Evolutionary conservation across 2,329 filamentous ascomycete species (phyloP).

Genomic region (Claviceps spartinae): DNA sequence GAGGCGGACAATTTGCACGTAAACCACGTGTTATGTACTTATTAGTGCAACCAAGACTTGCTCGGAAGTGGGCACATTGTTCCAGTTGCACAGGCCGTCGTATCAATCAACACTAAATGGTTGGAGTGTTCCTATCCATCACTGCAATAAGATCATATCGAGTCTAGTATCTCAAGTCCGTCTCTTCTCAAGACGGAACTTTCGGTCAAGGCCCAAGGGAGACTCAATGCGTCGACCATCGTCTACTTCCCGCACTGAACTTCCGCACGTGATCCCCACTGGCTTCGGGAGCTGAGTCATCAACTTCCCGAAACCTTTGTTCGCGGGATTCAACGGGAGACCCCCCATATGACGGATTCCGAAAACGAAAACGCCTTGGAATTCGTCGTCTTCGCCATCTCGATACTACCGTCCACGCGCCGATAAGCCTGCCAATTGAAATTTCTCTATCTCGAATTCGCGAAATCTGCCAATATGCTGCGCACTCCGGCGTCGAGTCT

Average conservation of each 20-base stretch:
- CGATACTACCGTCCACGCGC: conserved; percentile 7
- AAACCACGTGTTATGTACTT: neutral
- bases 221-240: too few species aligned
- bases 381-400: conserved; percentile 11
- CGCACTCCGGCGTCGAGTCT: conserved; percentile 39
- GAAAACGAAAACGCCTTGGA: conserved; percentile 12
- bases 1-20: neutral
- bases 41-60: too few species aligned
- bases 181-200: too few species aligned
- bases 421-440: conserved; percentile 22
- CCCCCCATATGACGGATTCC: conserved; percentile 17
- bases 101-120: neutral
- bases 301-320: conserved; percentile 13
- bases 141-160: neutral
- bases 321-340: conserved; percentile 3
- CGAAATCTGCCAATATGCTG: conserved; percentile 31
- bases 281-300: conserved; percentile 9
- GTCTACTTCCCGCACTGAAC: too few species aligned
- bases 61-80: neutral
- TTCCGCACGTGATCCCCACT: neutral
- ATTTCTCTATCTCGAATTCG: conserved; percentile 9
- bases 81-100: neutral
- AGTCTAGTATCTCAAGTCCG: neutral
- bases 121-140: neutral
- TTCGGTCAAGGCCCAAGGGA: too few species aligned